A percentile compares a stretch with the other conserved stretches of the same genome.
These are phyloP conservation scores for Prunus yedoensis DNA, from an alignment of 331 rosid species.

Conservation along the genomic window DNA sequence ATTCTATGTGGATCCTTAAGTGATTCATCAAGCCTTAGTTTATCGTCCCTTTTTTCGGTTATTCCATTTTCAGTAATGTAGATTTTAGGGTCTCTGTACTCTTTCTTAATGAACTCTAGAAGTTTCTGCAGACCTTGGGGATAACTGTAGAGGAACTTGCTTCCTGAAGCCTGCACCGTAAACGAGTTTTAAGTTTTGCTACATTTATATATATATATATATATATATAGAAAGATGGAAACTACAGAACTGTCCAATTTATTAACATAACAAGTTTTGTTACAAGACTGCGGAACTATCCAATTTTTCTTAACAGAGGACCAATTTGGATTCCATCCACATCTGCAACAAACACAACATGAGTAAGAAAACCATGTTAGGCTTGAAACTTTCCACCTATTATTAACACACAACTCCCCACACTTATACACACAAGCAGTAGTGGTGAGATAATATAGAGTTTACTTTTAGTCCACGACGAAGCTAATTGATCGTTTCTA, in stretches of 20 bases:
- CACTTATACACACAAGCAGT: neutral
- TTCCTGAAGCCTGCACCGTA: conserved; percentile 22
- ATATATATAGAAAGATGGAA: neutral
- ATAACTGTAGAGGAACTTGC: conserved; percentile 14
- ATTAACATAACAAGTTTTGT: neutral
- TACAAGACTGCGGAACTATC: neutral
- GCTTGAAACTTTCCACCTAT: neutral
- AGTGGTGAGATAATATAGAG: neutral
- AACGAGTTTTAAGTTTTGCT: neutral
- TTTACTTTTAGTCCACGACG: neutral
- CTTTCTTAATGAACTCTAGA: conserved; percentile 13
- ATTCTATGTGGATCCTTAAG: conserved; percentile 17
- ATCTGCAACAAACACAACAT: neutral
- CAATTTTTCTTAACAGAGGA: neutral
- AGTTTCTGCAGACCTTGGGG: conserved; percentile 30
- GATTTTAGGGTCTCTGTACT: conserved; percentile 28
- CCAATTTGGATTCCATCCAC: conserved; percentile 15
- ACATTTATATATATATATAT: neutral
- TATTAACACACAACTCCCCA: neutral
- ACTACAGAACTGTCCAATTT: neutral
- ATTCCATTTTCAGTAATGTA: conserved; percentile 34
- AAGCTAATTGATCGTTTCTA: neutral
- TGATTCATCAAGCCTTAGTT: neutral
- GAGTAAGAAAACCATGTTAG: neutral
- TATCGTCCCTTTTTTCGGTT: neutral